Evolutionary conservation across 495 filamentous ascomycete species (phyloP).

Genomic region (Aspergillus olivimuriae): DNA sequence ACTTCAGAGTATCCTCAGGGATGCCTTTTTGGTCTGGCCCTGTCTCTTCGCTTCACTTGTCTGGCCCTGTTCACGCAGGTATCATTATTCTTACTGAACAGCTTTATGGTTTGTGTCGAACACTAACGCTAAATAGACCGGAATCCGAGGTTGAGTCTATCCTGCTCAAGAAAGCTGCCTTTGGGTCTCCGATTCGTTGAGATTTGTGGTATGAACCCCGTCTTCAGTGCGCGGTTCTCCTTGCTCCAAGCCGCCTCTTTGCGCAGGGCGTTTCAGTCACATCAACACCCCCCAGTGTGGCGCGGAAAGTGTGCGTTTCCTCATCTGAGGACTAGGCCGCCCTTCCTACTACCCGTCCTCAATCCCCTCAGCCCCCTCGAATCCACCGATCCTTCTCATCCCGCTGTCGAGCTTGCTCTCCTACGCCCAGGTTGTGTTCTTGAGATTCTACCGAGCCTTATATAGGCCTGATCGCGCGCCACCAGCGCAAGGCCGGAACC

Average conservation of each 20-base stretch:
- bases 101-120: neutral
- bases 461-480: too few relatives aligned
- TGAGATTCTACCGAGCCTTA: too few relatives aligned
- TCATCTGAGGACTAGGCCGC: neutral
- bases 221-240: neutral
- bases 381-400: neutral
- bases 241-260: neutral
- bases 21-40: neutral
- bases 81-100: neutral
- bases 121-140: neutral
- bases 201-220: neutral
- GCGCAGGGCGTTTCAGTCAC: neutral
- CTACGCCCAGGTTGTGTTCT: too few relatives aligned
- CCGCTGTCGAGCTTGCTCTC: too few relatives aligned
- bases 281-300: neutral
- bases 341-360: neutral
- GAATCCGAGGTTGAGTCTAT: neutral
- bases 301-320: neutral
- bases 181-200: neutral
- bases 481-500: too few relatives aligned
- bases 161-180: neutral
- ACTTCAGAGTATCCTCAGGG: neutral
- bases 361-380: neutral
- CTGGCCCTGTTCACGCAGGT: neutral
- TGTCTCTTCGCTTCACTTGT: slow-evolving; percentile 1